Percentiles rank a stretch among this genome's conserved stretches.
phyloP scores from a whole-genome alignment of 2,329 filamentous ascomycete genomes.

The Aspergillus novoparasiticus region DNA sequence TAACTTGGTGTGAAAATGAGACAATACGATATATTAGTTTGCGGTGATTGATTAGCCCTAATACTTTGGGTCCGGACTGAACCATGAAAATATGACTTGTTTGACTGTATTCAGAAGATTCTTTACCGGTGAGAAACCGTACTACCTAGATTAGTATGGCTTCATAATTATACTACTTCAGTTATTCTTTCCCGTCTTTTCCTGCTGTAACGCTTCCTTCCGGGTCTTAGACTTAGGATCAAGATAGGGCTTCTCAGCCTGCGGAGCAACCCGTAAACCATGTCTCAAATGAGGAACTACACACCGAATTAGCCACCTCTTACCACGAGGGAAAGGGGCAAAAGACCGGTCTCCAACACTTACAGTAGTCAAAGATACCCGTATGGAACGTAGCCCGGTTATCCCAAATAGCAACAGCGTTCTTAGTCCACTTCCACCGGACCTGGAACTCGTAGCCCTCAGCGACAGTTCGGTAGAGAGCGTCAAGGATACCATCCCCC shows the following conservation, averaged over 20 bases:
- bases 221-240: slow-evolving; percentile 7
- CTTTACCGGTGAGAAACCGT: neutral
- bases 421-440: slow-evolving; percentile 13
- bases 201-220: slow-evolving; percentile 1
- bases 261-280: slow-evolving; percentile 9
- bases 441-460: slow-evolving; percentile 9
- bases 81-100: neutral
- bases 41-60: neutral
- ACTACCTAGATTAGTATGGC: neutral
- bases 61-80: neutral
- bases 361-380: slow-evolving; percentile 12
- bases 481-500: slow-evolving; percentile 10
- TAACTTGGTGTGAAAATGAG: neutral
- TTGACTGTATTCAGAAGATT: neutral
- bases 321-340: no score
- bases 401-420: slow-evolving; percentile 14
- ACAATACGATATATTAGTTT: neutral
- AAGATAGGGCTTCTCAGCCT: slow-evolving; percentile 10
- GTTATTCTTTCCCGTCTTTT: neutral
- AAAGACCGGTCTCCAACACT: neutral
- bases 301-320: neutral
- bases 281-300: slow-evolving; percentile 10
- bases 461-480: neutral
- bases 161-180: neutral
- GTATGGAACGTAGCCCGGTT: neutral